Base-by-base conservation (phyloP, 192 early-diverging fungal genomes). In the Coemansia sp. region DNA sequence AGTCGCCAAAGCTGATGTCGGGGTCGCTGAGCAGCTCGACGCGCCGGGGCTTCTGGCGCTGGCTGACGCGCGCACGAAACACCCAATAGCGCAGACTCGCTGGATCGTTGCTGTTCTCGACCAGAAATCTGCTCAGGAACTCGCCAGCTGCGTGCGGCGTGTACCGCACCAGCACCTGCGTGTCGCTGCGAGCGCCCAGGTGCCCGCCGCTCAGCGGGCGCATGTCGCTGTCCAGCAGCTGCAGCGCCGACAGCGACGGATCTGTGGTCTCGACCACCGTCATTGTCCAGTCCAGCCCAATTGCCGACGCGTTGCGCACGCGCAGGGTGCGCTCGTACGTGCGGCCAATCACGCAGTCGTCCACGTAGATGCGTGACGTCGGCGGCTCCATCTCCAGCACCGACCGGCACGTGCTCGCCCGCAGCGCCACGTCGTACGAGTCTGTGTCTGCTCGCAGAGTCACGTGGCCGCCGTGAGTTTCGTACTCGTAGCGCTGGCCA, bases 101-200 rank as follows among this genome's bases (percentile, higher is more conserved):
- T 9, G 90, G 77, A 65, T 98, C 95, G 62, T 96, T 96, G 29
- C 85, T 72, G 79, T 98, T 98, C 70, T 96, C 94, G 3, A 98
- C 66, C 59, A 92, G 88, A 9, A 98, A 70, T 29, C 94, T 91
- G 72, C 93, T 95, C 25, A 85, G 84, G 72, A 93, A 96, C 67
- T 98, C 97, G 10, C 97, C 97, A 7, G 89, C 83, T 23, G 93
- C 92, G 32, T 82, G 88, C 22, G 95, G 93, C 19, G 87, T 89
- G 79, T 96, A 98, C 3, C 88, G 88, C 38, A 96, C 77, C 35
- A 92, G 85, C 22, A 97, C 88, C 51, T 89, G 80, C 11, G 84
- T 82, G 60, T 82, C 83, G 3, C 86, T 83, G 57, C 91, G 91
- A 21, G 88, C 87, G 5, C 85, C 83, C 39, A 97, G 88, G 58